Base-by-base conservation (phyloP, 1,284 basidiomycete species). In the Naganishia cerealis region DNA sequence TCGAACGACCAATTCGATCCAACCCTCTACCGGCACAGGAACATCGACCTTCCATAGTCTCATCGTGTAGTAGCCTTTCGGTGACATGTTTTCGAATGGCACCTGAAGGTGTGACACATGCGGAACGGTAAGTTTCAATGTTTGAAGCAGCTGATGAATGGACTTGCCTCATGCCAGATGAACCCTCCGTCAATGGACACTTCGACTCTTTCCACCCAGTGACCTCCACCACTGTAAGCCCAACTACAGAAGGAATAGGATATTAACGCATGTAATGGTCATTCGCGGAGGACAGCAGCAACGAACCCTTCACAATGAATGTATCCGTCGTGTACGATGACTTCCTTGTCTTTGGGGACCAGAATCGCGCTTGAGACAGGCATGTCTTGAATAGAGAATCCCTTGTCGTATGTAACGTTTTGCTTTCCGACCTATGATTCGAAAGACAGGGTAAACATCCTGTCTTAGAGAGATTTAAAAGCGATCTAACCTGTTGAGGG, bases 1-100 rank as follows among this genome's bases (percentile, higher is more conserved):
- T 52, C 85, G 83, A n/a, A 84, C 85, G 70, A 84, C 85, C 76
- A 86, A 84, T 70, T 86, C 85, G 43, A 85, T 80, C 85, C 85
- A 86, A 7, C 85, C 85, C 72, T 86, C 84, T 2, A 85, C 84
- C 55, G 85, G 84, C 56, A 86, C 83, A 1, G 85, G 85, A 0
- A 86, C 71, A 15, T 83, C 80, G 62, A 84, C 82, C 70, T 80
- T 82, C 85, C 85, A 86, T 13, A 86, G 78, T 57, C 85, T 75
- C 84, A 84, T 86, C 0, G 85, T 84, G 65, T 85, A 81, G 71
- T 85, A 86, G 71, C 86, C 84, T 83, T 86, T 86, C 73, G 84
- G 80, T 0, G 84, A 84, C 81, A 85, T 76, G 69, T 85, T 76
- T 26, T 84, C 83, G 29, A 77, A 79, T 16, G 78, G 76, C n/a